Conservation (phyloP, 805 yeast species). For the Pichia cephalocereana region DNA sequence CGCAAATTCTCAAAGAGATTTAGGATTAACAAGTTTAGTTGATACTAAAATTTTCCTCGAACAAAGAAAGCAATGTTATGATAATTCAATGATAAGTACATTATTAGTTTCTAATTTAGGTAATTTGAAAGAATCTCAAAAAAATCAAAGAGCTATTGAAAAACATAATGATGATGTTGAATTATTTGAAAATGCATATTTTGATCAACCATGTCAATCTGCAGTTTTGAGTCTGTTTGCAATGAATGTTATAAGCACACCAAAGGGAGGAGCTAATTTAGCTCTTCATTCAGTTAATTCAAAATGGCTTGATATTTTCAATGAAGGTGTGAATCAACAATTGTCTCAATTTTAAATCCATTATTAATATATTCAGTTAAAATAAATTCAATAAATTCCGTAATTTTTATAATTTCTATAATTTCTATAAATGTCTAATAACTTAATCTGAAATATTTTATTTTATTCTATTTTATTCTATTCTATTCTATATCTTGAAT, state of each 20-base stretch:
- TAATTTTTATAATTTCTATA: too few relatives aligned
- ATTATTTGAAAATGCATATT: constrained; percentile 4
- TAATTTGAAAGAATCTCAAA: neutral
- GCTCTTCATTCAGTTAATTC: constrained; percentile 2
- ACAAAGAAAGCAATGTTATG: neutral
- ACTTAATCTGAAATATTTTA: too few relatives aligned
- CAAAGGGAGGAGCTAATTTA: constrained; percentile 5
- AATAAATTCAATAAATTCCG: too few relatives aligned
- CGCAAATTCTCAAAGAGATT: constrained; percentile 5
- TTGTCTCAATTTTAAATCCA: neutral
- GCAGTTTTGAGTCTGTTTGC: constrained; percentile 8
- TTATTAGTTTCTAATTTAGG: constrained; percentile 7
- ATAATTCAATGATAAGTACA: constrained; percentile 11
- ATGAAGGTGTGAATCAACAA: constrained; percentile 1
- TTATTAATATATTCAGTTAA: too few relatives aligned
- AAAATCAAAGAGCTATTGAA: neutral
- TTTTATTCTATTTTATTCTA: neutral
- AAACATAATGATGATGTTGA: neutral
- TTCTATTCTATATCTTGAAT: constrained; percentile 7
- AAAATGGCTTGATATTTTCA: constrained; percentile 6
- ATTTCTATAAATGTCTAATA: neutral
- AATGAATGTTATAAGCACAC: constrained; percentile 8
- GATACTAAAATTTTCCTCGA: constrained; percentile 6
- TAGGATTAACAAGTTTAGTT: constrained; percentile 8
- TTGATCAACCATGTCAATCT: constrained; percentile 11